Base-by-base conservation (phyloP, 2,329 filamentous ascomycete genomes). In the Cladophialophora carrionii region DNA sequence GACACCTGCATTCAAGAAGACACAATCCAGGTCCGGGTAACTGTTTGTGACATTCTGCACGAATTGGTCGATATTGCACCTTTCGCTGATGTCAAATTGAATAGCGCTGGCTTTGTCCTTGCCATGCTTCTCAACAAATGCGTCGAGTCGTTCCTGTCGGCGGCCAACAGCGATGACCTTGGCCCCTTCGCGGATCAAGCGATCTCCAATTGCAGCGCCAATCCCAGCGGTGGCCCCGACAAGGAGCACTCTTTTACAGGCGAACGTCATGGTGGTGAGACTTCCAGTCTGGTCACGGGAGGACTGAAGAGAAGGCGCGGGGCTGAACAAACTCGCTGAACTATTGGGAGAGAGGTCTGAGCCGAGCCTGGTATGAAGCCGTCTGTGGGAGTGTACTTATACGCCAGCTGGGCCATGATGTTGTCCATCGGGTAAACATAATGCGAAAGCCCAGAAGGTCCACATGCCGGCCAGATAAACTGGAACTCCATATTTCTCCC, bases 1-100 rank as follows among this genome's bases (percentile, higher is more conserved):
- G 34, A 84, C 78, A 8, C 85, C 85, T 0, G 85, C 82, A 72
- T 87, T 87, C 57, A 88, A 75, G 61, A 88, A 74, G 29, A 88
- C 72, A 68, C 80, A 81, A 74, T 87, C 84, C 31, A 88, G 79
- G 31, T 80, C 75, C 0, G 84, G 82, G 71, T 84, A 78, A 0
- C 72, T 68, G 14, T 72, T 65, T 7, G 76, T 74, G 34, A 81
- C 68, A 14, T 73, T 75, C 3, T 67, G 68, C 8, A 75, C 78
- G 72, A 83, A 85, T 0, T 70, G 63, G 0, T 77, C 76, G 12
- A 84, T 80, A 3, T 75, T 72, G 0, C 73, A 71, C 0, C 81
- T 70, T 31, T 85, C 73, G 8, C 75, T 76, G 49, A 85, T 79
- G 69, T 87, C 84, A 61, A 83, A 82, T 10, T 69, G 72, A 1